Conservation (phyloP, 2,329 filamentous ascomycete species). For the Colletotrichum eremochloae region DNA sequence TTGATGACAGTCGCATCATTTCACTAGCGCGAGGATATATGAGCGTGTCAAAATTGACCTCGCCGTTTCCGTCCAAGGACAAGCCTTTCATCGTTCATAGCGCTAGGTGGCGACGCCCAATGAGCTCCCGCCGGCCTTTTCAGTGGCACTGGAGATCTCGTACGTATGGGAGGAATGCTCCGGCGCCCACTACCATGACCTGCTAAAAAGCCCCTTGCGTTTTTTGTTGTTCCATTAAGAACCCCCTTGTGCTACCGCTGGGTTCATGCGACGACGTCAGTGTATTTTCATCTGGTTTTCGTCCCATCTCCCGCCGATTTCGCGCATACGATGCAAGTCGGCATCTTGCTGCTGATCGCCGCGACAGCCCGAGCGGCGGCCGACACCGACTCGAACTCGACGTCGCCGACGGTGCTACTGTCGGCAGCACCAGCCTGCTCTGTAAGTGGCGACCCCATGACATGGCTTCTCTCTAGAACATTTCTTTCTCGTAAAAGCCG, state of each 20-base stretch:
- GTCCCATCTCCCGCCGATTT: background rate
- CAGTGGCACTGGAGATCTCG: background rate
- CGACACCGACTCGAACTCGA: background rate
- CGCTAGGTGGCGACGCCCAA: conserved; percentile 7
- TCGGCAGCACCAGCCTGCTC: conserved; percentile 29
- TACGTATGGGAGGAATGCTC: background rate
- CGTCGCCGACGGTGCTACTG: conserved; percentile 3
- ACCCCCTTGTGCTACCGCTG: background rate
- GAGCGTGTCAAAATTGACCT: background rate
- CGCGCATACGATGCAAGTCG: conserved; percentile 4
- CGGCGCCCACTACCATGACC: background rate
- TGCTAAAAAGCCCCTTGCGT: background rate
- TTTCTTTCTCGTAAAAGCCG: too few relatives aligned
- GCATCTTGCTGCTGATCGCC: conserved; percentile 5
- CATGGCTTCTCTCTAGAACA: background rate
- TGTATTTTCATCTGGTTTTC: background rate
- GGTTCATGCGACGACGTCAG: background rate
- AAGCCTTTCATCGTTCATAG: background rate
- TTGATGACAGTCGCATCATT: background rate
- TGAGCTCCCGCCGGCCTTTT: background rate
- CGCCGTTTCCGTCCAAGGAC: conserved; percentile 22
- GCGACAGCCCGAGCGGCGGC: background rate
- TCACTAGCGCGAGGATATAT: background rate
- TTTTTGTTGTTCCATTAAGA: background rate
- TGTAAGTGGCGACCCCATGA: conserved; percentile 4